These are phyloP conservation scores for Candida palmyrensis DNA, from an alignment of 805 yeast species.

Conservation along the genomic window DNA sequence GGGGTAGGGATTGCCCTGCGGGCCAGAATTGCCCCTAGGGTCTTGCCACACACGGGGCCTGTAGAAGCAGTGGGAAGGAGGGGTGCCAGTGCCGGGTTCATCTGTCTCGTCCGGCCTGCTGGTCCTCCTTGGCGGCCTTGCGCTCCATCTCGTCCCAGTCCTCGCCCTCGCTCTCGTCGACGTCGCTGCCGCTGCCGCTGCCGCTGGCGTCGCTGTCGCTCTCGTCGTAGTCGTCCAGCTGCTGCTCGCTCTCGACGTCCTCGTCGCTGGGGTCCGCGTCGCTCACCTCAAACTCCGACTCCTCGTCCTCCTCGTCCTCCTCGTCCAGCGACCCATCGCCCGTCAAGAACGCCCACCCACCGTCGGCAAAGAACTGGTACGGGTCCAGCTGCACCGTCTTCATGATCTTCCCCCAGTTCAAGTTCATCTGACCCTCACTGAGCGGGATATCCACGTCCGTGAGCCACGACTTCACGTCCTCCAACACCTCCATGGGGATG, in stretches of 20 bases:
- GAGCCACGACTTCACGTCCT: slow-evolving; percentile 92
- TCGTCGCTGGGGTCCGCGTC: slow-evolving; percentile 61
- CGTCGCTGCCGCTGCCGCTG: slow-evolving; percentile 30
- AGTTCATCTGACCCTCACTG: slow-evolving; percentile 91
- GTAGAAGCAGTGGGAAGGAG: too few relatives aligned
- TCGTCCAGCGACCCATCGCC: slow-evolving; percentile 77
- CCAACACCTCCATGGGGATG: slow-evolving; percentile 87
- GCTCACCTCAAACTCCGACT: slow-evolving; percentile 62
- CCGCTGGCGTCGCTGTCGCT: slow-evolving; percentile 32
- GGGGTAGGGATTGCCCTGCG: too few relatives aligned
- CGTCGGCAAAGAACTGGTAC: slow-evolving; percentile 84
- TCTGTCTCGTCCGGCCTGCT: slow-evolving; percentile 19
- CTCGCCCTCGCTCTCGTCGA: slow-evolving; percentile 34
- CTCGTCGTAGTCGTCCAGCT: slow-evolving; percentile 32
- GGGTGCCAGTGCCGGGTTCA: slow-evolving; percentile 4
- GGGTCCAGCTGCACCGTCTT: slow-evolving; percentile 90
- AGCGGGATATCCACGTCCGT: slow-evolving; percentile 96
- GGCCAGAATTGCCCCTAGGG: too few relatives aligned
- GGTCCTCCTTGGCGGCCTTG: slow-evolving; percentile 49
- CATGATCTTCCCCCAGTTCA: slow-evolving; percentile 95
- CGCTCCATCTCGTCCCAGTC: slow-evolving; percentile 62
- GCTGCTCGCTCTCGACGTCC: slow-evolving; percentile 53
- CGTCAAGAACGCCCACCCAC: slow-evolving; percentile 94
- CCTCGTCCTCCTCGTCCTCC: slow-evolving; percentile 62
- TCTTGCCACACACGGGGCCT: too few relatives aligned